Evolutionary conservation across 164 flowering plant genomes (phyloP), one percentile per base, ranked within the genome.

Genomic region (Santalum album): DNA sequence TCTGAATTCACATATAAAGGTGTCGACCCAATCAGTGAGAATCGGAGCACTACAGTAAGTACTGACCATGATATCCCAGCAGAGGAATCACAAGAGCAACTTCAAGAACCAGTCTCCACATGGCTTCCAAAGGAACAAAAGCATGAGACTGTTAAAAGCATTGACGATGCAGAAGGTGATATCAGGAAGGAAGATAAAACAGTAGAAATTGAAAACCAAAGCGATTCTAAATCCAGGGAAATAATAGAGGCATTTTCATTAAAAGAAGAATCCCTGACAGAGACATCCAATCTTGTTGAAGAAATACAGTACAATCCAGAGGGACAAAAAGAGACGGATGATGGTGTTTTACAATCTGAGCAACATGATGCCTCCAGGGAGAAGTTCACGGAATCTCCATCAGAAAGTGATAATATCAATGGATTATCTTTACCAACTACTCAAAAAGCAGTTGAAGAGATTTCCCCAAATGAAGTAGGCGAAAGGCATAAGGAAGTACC

Each of bases 21-120:
- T 12, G 40, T 44, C 29, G 52, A 54, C n/a, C n/a, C n/a, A 54
- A 44, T 23, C 35, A 29, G 53, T 49, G 58, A 64, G 25, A 44
- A n/a, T 35, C 49, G 20, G 39, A 27, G 6, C 51, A 32, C 12
- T n/a, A n/a, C 36, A 38, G 42, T 17, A 14, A 12, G 5, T 11
- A 38, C 1, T 25, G 40, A 12, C 20, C 36, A 26, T 39, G 23
- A 54, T 39, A 47, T 53, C 45, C 23, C 23, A 7, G 55, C 35
- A 14, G 69, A 32, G 15, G 51, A 55, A 54, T 12, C 49, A 53
- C 38, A 60, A 54, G 61, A 57, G 43, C 54, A 40, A n/a, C 21
- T 43, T 59, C 48, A 56, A 29, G 34, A 47, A 51, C 25, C 57
- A 49, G 47, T 52, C 47, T 36, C 50, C 14, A 24, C 19, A 5